Evolutionary conservation across 805 yeast genomes (phyloP).

Genomic region (Isabelozyma heimii): DNA sequence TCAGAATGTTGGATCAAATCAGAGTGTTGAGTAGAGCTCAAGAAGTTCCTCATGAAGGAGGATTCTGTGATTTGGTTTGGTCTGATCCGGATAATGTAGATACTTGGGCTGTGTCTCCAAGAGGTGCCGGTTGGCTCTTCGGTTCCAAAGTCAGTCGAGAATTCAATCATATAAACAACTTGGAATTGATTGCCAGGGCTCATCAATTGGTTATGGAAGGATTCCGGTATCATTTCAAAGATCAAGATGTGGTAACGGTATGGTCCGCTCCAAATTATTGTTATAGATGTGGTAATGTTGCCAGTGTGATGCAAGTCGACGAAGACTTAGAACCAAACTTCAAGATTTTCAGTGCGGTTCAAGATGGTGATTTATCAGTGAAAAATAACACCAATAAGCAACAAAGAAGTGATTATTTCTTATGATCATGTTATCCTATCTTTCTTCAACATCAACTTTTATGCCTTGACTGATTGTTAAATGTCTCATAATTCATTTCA

Average conservation of each 20-base stretch:
- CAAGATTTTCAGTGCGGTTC: constrained; percentile 93
- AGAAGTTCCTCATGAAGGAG: constrained; percentile 97
- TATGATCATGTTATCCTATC: constrained; percentile 11
- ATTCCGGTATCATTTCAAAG: constrained; percentile 90
- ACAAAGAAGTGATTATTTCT: constrained; percentile 46
- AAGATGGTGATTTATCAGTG: constrained; percentile 61
- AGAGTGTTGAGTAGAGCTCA: constrained; percentile 87
- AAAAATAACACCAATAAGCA: constrained; percentile 38
- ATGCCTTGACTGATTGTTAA: too few relatives aligned
- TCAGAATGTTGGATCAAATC: constrained; percentile 89
- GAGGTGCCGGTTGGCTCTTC: constrained; percentile 98
- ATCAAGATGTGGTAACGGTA: constrained; percentile 88
- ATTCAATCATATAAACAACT: constrained; percentile 86
- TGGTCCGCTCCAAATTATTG: constrained; percentile 96
- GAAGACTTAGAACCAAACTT: constrained; percentile 87
- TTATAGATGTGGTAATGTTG: constrained; percentile 97
- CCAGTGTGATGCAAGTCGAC: constrained; percentile 97
- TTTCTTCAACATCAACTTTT: too few relatives aligned
- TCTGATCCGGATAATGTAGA: constrained; percentile 97
- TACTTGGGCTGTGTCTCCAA: constrained; percentile 96
- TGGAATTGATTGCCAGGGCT: constrained; percentile 86
- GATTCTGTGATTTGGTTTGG: constrained; percentile 96
- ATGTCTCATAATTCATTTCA: neutral
- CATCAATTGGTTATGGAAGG: constrained; percentile 98
- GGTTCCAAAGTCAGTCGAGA: constrained; percentile 94